Evolutionary conservation across 1,284 basidiomycete species (phyloP).

Genomic region (Ceratorhiza oryzae-sativae): DNA sequence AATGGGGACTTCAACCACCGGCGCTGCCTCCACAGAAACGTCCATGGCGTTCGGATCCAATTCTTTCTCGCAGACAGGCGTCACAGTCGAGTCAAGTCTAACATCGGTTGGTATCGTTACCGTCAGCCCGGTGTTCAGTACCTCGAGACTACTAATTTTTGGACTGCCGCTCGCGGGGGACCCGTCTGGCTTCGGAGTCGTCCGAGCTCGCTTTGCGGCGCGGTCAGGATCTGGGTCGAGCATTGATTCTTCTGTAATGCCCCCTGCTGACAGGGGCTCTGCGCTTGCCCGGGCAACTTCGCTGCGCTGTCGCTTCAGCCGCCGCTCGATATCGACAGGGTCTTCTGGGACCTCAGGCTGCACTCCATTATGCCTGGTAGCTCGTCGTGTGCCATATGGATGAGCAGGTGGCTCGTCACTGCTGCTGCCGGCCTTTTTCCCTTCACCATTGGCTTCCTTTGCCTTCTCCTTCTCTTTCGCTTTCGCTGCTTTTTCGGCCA

Average conservation of each 20-base stretch:
- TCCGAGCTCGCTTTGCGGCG: slow-evolving; percentile 64
- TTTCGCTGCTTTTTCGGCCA: slow-evolving; percentile 58
- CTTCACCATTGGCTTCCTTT: slow-evolving; percentile 44
- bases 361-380: slow-evolving; percentile 73
- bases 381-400: slow-evolving; percentile 62
- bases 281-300: slow-evolving; percentile 56
- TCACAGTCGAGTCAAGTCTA: no score
- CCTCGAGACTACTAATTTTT: slow-evolving; percentile 2
- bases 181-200: slow-evolving; percentile 49
- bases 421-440: slow-evolving; percentile 45
- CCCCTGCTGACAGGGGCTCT: slow-evolving; percentile 40
- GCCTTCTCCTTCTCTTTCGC: slow-evolving; percentile 46
- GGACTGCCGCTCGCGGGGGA: slow-evolving; percentile 28
- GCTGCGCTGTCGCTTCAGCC: slow-evolving; percentile 72
- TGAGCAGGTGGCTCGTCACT: slow-evolving; percentile 46
- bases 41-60: slow-evolving; percentile 4
- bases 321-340: slow-evolving; percentile 71
- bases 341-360: slow-evolving; percentile 72
- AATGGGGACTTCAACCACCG: slow-evolving; percentile 27
- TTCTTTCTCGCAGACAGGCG: not conserved
- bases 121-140: not conserved
- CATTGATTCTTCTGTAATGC: slow-evolving; percentile 27
- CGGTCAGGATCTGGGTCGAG: slow-evolving; percentile 45
- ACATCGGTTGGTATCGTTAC: not conserved
- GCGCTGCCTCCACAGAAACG: slow-evolving; percentile 46